Percentiles rank a stretch among this genome's conserved stretches.
Conservation (phyloP, 345 rosid species). For the Turritis glabra region DNA sequence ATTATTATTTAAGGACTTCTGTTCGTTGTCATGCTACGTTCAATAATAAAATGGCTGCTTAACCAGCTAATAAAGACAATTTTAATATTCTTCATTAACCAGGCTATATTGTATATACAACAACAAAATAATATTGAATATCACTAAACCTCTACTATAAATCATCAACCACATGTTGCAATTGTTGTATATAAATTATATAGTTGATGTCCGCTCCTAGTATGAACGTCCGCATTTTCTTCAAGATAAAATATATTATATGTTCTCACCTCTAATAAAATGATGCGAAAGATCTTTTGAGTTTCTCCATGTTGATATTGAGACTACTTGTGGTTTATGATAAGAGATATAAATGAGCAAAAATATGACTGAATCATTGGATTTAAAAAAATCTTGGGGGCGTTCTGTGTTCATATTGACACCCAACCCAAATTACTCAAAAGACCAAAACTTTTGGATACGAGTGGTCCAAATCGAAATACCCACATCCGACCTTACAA, state of each 20-base stretch:
- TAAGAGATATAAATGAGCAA: neutral
- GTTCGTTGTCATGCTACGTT: slow-evolving; percentile 23
- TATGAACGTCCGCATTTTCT: slow-evolving; percentile 32
- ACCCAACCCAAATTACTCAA: neutral
- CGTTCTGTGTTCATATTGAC: neutral
- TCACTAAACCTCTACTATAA: neutral
- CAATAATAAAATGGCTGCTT: slow-evolving; percentile 17
- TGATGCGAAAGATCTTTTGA: slow-evolving; percentile 5
- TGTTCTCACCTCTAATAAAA: too few species aligned
- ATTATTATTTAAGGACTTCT: slow-evolving; percentile 3
- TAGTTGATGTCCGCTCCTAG: slow-evolving; percentile 16
- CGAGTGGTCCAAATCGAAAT: neutral
- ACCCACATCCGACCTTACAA: neutral
- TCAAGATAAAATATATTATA: too few species aligned
- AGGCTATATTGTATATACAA: neutral
- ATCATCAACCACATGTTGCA: slow-evolving; percentile 23
- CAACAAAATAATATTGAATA: neutral
- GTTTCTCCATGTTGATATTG: slow-evolving; percentile 11
- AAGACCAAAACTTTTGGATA: neutral
- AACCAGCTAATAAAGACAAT: slow-evolving; percentile 22
- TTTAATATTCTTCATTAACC: slow-evolving; percentile 5
- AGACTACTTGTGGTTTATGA: slow-evolving; percentile 5
- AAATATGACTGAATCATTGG: neutral
- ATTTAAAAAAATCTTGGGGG: neutral
- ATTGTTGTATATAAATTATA: slow-evolving; percentile 9